Conservation (phyloP, 768 basidiomycete genomes). For the Leccinum subgranulosum region DNA sequence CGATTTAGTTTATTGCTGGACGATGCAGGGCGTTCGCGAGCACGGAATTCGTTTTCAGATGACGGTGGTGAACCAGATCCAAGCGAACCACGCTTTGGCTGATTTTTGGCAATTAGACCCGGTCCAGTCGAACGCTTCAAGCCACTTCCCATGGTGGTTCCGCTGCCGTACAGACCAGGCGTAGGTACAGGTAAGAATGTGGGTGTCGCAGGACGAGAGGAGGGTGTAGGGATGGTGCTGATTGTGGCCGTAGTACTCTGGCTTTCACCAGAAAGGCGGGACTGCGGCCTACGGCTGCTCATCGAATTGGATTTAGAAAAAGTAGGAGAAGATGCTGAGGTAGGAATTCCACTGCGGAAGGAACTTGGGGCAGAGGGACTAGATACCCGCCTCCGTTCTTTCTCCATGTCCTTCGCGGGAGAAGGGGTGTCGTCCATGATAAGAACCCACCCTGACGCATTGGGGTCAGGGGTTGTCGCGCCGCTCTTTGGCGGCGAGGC, state of each 20-base stretch:
- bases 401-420: constrained; percentile 54
- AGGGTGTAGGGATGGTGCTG: constrained; percentile 62
- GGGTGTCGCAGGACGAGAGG: constrained; percentile 71
- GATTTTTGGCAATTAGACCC: constrained; percentile 36
- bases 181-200: constrained; percentile 74
- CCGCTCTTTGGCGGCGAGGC: constrained; percentile 39
- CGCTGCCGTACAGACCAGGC: constrained; percentile 43
- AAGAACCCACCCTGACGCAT: constrained; percentile 81
- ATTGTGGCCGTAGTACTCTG: constrained; percentile 52
- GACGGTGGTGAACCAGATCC: constrained; percentile 39
- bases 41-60: constrained; percentile 25
- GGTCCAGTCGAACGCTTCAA: constrained; percentile 63
- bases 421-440: constrained; percentile 87
- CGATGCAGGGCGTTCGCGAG: constrained; percentile 28
- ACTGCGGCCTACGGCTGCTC: constrained; percentile 62
- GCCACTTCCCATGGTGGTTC: constrained; percentile 35
- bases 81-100: constrained; percentile 61
- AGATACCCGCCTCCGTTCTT: constrained; percentile 57
- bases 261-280: constrained; percentile 66
- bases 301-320: constrained; percentile 40
- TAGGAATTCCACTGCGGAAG: constrained; percentile 47
- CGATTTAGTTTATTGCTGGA: constrained; percentile 23
- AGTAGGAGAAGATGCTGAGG: constrained; percentile 46
- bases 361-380: constrained; percentile 58
- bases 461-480: constrained; percentile 44